A percentile compares a stretch with the other conserved stretches of the same genome.
phyloP scores from a whole-genome alignment of 345 rosid species.

The Rhizophora apiculata region DNA sequence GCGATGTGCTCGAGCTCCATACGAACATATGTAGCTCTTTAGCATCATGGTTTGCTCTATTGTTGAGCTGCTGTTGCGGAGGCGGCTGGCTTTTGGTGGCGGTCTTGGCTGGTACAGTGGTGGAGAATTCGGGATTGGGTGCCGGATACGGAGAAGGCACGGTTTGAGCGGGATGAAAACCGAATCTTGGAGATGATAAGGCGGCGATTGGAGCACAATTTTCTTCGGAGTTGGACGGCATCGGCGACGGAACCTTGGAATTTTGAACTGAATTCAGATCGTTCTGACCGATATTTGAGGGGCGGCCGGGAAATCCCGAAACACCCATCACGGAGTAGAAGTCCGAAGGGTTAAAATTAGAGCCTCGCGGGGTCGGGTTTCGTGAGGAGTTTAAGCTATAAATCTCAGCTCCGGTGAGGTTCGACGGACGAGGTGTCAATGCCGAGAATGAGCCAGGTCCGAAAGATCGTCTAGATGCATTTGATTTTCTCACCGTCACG shows the following conservation, averaged over 20 bases:
- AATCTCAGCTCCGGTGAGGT: conserved; percentile 50
- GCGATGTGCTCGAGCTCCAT: conserved; percentile 42
- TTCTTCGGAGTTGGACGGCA: conserved; percentile 43
- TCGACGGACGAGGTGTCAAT: conserved; percentile 46
- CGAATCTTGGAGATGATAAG: conserved; percentile 65
- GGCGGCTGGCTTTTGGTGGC: conserved; percentile 30
- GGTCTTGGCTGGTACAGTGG: conserved; percentile 29
- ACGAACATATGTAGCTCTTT: conserved; percentile 49
- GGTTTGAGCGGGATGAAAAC: conserved; percentile 61
- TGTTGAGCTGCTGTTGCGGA: conserved; percentile 23
- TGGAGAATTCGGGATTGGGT: conserved; percentile 78
- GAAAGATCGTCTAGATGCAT: conserved; percentile 36
- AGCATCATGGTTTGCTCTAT: conserved; percentile 65
- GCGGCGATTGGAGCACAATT: conserved; percentile 37
- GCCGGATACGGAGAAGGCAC: conserved; percentile 72
- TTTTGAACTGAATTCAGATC: conserved; percentile 79
- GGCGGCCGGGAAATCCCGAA: conserved; percentile 62
- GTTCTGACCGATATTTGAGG: conserved; percentile 78
- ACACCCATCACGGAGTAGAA: conserved; percentile 51
- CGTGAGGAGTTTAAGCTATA: conserved; percentile 44
- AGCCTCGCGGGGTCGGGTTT: conserved; percentile 47
- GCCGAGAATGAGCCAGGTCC: conserved; percentile 36
- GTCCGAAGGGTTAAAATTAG: conserved; percentile 37
- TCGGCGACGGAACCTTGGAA: conserved; percentile 55
- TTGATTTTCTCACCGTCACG: conserved; percentile 41